phyloP scores from a whole-genome alignment of 108 stramenopile species.

The Fragilariopsis cylindrus region DNA sequence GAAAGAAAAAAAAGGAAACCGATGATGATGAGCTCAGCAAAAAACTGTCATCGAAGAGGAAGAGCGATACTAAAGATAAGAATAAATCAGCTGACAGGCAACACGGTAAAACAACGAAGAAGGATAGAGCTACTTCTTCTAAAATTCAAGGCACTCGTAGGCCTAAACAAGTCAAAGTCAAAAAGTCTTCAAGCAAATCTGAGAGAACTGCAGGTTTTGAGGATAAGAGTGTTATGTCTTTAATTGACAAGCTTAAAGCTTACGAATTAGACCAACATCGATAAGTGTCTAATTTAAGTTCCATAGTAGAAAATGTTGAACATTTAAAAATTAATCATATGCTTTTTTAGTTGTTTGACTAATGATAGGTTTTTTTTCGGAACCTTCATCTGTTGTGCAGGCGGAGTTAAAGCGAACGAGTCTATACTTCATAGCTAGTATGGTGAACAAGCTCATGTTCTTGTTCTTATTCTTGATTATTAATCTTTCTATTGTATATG shows the following conservation, averaged over 20 bases:
- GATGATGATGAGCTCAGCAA: not conserved
- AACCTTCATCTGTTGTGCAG: too few species aligned
- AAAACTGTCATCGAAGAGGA: not conserved
- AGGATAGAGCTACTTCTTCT: not conserved
- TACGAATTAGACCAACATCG: not conserved
- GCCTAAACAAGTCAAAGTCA: not conserved
- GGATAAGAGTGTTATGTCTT: not conserved
- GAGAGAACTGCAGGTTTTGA: not conserved
- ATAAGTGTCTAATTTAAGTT: not conserved
- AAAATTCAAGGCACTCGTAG: not conserved
- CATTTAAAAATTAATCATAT: too few species aligned
- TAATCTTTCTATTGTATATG: too few species aligned
- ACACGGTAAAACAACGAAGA: not conserved
- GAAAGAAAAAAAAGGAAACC: not conserved
- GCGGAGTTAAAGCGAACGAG: too few species aligned
- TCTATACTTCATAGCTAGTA: too few species aligned
- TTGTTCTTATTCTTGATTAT: too few species aligned
- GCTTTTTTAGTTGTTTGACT: too few species aligned
- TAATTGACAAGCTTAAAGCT: conserved; percentile 3
- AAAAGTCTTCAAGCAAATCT: not conserved
- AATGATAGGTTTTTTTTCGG: too few species aligned
- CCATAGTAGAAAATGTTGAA: too few species aligned
- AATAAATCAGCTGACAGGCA: not conserved
- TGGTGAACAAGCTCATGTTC: too few species aligned
- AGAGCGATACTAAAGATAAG: not conserved